phyloP scores from a whole-genome alignment of 2,329 filamentous ascomycete genomes.

The Colletotrichum agaves region DNA sequence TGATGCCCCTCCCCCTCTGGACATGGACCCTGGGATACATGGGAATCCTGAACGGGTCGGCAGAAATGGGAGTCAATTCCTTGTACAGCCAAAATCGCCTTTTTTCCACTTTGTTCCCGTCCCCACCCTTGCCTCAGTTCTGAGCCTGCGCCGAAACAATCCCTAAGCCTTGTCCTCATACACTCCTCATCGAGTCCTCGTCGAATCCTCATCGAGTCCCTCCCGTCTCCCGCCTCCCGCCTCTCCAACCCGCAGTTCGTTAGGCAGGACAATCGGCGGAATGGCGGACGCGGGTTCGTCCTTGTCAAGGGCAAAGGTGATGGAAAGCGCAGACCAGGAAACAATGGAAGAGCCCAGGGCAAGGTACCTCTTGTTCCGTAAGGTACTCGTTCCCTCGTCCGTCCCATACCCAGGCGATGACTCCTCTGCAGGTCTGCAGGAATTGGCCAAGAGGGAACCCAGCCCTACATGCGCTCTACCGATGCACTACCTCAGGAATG shows the following conservation, averaged over 20 bases:
- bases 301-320: background rate
- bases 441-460: conserved; percentile 21
- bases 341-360: background rate
- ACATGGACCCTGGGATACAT: conserved; percentile 7
- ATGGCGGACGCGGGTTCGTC: background rate
- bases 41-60: conserved; percentile 17
- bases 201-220: background rate
- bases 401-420: conserved; percentile 19
- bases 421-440: conserved; percentile 12
- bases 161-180: conserved; percentile 1
- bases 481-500: conserved; percentile 32
- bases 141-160: conserved; percentile 14
- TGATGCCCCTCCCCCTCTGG: background rate
- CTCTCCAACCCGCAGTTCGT: conserved; percentile 1
- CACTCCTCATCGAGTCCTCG: background rate
- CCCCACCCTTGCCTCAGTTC: conserved; percentile 8
- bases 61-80: conserved; percentile 29
- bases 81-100: conserved; percentile 3
- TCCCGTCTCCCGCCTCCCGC: conserved; percentile 7
- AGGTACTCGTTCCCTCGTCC: background rate
- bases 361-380: background rate
- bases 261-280: conserved; percentile 5
- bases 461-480: conserved; percentile 35
- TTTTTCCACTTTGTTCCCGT: conserved; percentile 34
- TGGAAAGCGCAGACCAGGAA: background rate